Percentiles rank a stretch among this genome's conserved stretches.
Evolutionary conservation across 257 asterid species (phyloP).

Genomic region (Echium plantagineum): DNA sequence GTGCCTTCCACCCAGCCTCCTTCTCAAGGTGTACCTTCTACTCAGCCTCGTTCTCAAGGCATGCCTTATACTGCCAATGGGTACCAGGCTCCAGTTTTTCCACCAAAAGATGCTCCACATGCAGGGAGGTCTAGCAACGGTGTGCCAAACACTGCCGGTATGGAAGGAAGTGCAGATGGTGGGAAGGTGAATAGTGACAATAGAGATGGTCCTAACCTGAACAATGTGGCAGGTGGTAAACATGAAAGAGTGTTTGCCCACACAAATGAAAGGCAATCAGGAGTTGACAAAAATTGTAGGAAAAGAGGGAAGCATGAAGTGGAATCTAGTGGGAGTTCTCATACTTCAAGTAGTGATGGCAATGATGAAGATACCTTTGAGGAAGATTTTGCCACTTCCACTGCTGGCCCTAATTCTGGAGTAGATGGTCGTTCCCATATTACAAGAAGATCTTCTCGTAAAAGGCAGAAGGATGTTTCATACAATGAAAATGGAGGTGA

Average conservation of each 20-base stretch:
- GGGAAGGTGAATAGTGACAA: constrained; percentile 17
- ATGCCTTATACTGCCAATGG: constrained; percentile 10
- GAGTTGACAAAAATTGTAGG: constrained; percentile 22
- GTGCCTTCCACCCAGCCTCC: constrained; percentile 22
- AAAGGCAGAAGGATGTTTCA: constrained; percentile 33
- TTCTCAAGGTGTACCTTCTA: constrained; percentile 22
- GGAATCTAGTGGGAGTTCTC: constrained; percentile 36
- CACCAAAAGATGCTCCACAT: constrained; percentile 16
- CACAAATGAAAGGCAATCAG: constrained; percentile 9
- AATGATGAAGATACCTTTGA: constrained; percentile 22
- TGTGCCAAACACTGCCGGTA: constrained; percentile 17
- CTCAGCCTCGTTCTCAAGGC: constrained; percentile 21
- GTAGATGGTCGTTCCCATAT: constrained; percentile 10
- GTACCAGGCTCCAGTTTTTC: constrained; percentile 17
- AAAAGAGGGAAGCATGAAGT: constrained; percentile 32
- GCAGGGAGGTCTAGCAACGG: constrained; percentile 16
- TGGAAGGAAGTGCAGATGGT: constrained; percentile 8
- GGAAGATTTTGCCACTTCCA: constrained; percentile 11
- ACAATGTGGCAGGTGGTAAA: constrained; percentile 4
- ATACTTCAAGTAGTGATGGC: constrained; percentile 38
- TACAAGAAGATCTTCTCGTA: constrained; percentile 53
- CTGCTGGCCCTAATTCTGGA: constrained; percentile 18
- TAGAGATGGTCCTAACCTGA: constrained; percentile 7
- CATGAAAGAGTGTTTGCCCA: constrained; percentile 14
- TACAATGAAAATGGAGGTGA: constrained; percentile 44